Evolutionary conservation across 768 basidiomycete species (phyloP), one percentile per base, ranked within the genome.

Genomic region (Xerocomus spinulosus): DNA sequence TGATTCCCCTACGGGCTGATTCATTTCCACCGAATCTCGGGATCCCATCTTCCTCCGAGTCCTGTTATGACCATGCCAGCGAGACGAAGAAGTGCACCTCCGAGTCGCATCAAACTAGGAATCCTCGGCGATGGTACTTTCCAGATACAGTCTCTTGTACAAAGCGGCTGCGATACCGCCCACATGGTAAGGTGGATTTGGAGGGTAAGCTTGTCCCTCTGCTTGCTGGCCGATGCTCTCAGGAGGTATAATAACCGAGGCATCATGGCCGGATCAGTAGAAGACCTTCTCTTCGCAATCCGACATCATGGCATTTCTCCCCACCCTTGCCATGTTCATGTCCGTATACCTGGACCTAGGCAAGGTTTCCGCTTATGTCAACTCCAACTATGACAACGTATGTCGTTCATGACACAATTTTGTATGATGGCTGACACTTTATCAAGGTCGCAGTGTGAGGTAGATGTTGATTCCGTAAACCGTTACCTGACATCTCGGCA

Each of bases 321-420:
- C 38, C 14, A 8, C 24, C 21, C 14, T 56, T n/a, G 23, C 34
- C 9, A 29, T 48, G 30, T 43, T 51, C 29, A 15, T 44, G 24
- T 42, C 33, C 17, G 26, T 24, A n/a, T 48, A 46, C 36, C 21
- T 51, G 7, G 50, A 49, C 50, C 28, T 58, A 18, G 50, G 51
- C 20, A 38, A 47, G n/a, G 64, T 59, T 9, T 26, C 52, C 43
- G 79, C 76, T 18, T 83, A 80, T 57, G 78, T 82, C 64, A 75
- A 74, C 55, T 70, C 70, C 51, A 72, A 81, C 42, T 80, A 71
- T 60, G 83, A 86, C 62, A 86, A 84, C 56, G 83, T 83, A 56
- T 48, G 75, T 70, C 26, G 8, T n/a, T 24, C 28, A 12, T 3
- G 30, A 34, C 38, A 26, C 33, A 28, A 7, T 10, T 12, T 33